phyloP scores from a whole-genome alignment of 768 basidiomycete genomes.

The Trametopsis cervina region DNA sequence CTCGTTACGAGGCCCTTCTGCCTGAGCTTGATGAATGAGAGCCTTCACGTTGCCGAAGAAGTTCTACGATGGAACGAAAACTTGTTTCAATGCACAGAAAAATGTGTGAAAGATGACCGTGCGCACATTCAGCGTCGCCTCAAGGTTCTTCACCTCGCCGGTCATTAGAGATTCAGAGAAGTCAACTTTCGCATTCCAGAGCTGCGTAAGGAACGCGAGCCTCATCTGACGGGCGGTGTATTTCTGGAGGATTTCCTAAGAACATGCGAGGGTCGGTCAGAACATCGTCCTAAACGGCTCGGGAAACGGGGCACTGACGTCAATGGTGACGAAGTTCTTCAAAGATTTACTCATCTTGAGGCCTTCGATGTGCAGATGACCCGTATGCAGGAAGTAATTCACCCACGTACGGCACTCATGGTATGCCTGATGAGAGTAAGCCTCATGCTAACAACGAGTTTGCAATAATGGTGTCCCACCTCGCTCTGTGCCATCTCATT shows the following conservation, averaged over 20 bases:
- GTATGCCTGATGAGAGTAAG: slow-evolving; percentile 61
- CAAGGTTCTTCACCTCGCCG: slow-evolving; percentile 81
- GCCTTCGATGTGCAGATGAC: slow-evolving; percentile 96
- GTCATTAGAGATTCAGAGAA: slow-evolving; percentile 89
- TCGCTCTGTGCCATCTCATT: slow-evolving; percentile 98
- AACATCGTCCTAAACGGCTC: slow-evolving; percentile 1
- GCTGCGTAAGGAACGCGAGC: slow-evolving; percentile 82
- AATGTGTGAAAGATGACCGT: too few species aligned
- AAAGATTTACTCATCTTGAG: slow-evolving; percentile 99
- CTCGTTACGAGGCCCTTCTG: slow-evolving; percentile 43
- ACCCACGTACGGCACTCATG: slow-evolving; percentile 92
- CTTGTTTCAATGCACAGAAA: too few species aligned
- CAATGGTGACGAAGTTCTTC: slow-evolving; percentile 98
- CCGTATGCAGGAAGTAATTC: slow-evolving; percentile 98
- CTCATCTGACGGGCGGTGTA: slow-evolving; percentile 86
- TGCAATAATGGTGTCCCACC: too few species aligned
- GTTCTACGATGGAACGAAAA: slow-evolving; percentile 57
- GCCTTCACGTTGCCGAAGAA: slow-evolving; percentile 90
- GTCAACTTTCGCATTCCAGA: slow-evolving; percentile 92
- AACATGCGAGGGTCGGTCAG: neutral
- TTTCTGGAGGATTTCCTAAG: slow-evolving; percentile 77
- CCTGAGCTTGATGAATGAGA: slow-evolving; percentile 52
- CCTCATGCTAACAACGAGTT: too few species aligned
- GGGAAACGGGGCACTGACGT: slow-evolving; percentile 50
- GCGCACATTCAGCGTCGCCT: slow-evolving; percentile 78